Evolutionary conservation across 2,329 filamentous ascomycete species (phyloP), one percentile per base, ranked within the genome.

Genomic region (Chaetomium olivaceum): DNA sequence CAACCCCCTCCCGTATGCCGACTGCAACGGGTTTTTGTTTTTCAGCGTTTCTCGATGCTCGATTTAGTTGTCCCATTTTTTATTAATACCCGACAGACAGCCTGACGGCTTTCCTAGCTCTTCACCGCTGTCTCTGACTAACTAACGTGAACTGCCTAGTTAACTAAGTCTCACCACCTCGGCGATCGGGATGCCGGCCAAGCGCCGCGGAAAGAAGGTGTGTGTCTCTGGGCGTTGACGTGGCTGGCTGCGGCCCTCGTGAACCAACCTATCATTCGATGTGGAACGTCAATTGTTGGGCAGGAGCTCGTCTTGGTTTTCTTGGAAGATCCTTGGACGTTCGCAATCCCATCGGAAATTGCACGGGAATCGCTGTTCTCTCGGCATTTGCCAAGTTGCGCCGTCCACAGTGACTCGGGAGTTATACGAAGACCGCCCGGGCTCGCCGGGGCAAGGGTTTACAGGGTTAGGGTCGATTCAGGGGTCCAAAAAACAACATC

Each of bases 391-490:
- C 39, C 56, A 14, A 50, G 9, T 19, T 7, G 39, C 16, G 39
- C 16, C 16, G 16, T 19, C 39, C 4, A 39, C 36, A 36, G 12
- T 31, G n/a, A n/a, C n/a, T n/a, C n/a, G 31, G 4, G 29, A 4
- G 29, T 31, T 9, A 36, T 36, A 36, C 33, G 33, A 36, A 31
- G 5, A n/a, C n/a, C n/a, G 31, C 3, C 31, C 31, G 11, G 33
- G 33, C 33, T 4, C 33, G 14, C n/a, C n/a, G 33, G 33, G 33
- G 9, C 11, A 39, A 39, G 12, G 12, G 16, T 19, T 29, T 9
- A 29, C n/a, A 58, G 57, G 57, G 57, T 58, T 58, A 58, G 57
- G 39, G 57, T 16, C 7, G 3, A 50, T 16, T 58, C 39, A 58
- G 57, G 57, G 33, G 56, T 8, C 23, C 33, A 11, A 36, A 58